phyloP scores from a whole-genome alignment of 2,329 filamentous ascomycete species.

The Aspergillus bombycis region DNA sequence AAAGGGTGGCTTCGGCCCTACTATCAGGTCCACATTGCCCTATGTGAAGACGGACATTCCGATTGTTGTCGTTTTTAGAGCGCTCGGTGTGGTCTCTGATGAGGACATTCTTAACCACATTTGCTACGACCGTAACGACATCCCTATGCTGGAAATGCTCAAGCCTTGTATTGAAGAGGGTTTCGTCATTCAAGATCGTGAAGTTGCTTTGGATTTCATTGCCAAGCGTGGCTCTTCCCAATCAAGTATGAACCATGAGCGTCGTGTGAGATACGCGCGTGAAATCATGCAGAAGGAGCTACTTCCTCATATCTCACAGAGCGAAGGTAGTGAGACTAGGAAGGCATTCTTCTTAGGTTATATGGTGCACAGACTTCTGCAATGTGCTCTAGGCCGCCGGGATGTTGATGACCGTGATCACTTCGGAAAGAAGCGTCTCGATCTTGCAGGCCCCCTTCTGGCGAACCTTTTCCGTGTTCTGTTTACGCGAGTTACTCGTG shows the following conservation, averaged over 20 bases:
- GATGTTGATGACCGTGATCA: constrained; percentile 98
- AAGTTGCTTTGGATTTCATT: constrained; percentile 93
- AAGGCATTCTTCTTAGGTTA: constrained; percentile 99
- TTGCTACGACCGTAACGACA: constrained; percentile 93
- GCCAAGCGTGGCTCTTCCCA: constrained; percentile 83
- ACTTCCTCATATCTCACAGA: constrained; percentile 93
- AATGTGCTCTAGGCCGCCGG: constrained; percentile 87
- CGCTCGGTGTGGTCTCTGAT: constrained; percentile 92
- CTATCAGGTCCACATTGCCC: constrained; percentile 86
- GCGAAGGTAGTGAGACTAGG: constrained; percentile 88
- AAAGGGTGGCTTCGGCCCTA: constrained; percentile 81
- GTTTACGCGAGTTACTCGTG: constrained; percentile 86
- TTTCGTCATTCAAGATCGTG: constrained; percentile 92
- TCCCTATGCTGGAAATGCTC: constrained; percentile 95
- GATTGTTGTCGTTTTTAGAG: constrained; percentile 93
- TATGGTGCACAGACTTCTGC: constrained; percentile 95
- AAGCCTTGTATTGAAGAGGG: constrained; percentile 97
- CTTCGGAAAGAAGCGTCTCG: constrained; percentile 97
- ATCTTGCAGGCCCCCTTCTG: constrained; percentile 89
- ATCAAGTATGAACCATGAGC: constrained; percentile 73
- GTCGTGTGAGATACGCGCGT: constrained; percentile 87
- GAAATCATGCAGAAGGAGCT: constrained; percentile 98
- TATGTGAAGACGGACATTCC: constrained; percentile 94
- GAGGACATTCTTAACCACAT: constrained; percentile 98
- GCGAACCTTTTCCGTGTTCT: constrained; percentile 95